A percentile compares a stretch with the other conserved stretches of the same genome.
These are phyloP conservation scores for Arthrinium phaeospermum DNA, from an alignment of 2,329 filamentous ascomycete species.

Conservation along the genomic window DNA sequence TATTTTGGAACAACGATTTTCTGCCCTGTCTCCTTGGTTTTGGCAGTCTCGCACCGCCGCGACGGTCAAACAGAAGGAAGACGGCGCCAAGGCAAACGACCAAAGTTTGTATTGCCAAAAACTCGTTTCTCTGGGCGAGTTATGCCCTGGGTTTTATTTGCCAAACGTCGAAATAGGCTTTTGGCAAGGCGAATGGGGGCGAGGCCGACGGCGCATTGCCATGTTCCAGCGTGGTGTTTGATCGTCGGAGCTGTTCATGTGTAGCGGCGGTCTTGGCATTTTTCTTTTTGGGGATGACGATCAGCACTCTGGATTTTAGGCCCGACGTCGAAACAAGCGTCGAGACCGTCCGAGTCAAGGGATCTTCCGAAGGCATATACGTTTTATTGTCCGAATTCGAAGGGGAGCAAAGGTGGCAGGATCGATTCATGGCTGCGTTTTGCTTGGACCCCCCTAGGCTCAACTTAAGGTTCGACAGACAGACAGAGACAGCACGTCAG, in stretches of 20 bases:
- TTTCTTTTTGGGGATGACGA: background rate
- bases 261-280: background rate
- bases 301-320: background rate
- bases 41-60: background rate
- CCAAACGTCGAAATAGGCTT: background rate
- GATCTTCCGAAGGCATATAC: background rate
- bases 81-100: background rate
- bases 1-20: background rate
- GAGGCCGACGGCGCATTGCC: background rate
- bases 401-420: background rate
- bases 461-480: background rate
- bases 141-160: background rate
- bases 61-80: background rate
- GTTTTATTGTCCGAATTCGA: background rate
- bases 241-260: conserved; percentile 14
- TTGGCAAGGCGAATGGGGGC: background rate
- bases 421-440: background rate
- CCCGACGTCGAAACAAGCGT: conserved; percentile 1
- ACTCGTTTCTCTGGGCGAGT: background rate
- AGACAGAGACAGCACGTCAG: background rate
- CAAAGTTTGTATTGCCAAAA: background rate
- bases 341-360: background rate
- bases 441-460: background rate
- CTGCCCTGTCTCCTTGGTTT: background rate
- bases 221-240: background rate